Percentiles rank a stretch among this genome's conserved stretches.
phyloP scores from a whole-genome alignment of 305 asterid species.

The Solanum hybrid region DNA sequence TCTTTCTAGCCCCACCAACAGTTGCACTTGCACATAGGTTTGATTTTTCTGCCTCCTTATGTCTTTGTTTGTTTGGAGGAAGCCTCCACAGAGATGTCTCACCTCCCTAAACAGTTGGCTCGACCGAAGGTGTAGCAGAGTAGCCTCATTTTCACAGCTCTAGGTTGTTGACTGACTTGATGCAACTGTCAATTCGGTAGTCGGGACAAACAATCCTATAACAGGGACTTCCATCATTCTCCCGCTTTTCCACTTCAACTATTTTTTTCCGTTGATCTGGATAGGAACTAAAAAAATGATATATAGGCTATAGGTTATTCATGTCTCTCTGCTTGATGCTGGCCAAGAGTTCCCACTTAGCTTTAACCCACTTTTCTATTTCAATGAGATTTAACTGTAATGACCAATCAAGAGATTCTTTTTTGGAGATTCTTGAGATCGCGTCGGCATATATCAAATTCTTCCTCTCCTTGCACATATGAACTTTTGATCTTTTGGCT shows the following conservation, averaged over 20 bases:
- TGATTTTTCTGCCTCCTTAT: background rate
- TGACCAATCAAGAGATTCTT: background rate
- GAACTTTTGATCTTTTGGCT: background rate
- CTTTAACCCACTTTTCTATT: background rate
- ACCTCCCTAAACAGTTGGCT: background rate
- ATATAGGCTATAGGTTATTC: background rate
- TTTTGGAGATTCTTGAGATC: background rate
- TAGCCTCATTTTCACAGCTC: background rate
- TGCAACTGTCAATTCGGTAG: background rate
- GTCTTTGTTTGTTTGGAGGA: background rate
- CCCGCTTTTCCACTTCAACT: background rate
- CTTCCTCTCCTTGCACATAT: background rate
- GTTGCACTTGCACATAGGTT: background rate
- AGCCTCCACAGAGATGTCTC: background rate
- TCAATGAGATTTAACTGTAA: background rate
- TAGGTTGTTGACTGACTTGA: background rate
- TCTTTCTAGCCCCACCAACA: background rate
- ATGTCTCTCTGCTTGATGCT: background rate
- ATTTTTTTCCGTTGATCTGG: background rate
- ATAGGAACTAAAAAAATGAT: background rate
- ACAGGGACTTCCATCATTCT: background rate
- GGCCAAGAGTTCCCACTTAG: background rate
- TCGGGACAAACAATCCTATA: background rate
- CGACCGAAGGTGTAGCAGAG: background rate
- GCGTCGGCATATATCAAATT: background rate